Base-by-base conservation (phyloP, 2,329 filamentous ascomycete genomes). In the Aspergillus felis region DNA sequence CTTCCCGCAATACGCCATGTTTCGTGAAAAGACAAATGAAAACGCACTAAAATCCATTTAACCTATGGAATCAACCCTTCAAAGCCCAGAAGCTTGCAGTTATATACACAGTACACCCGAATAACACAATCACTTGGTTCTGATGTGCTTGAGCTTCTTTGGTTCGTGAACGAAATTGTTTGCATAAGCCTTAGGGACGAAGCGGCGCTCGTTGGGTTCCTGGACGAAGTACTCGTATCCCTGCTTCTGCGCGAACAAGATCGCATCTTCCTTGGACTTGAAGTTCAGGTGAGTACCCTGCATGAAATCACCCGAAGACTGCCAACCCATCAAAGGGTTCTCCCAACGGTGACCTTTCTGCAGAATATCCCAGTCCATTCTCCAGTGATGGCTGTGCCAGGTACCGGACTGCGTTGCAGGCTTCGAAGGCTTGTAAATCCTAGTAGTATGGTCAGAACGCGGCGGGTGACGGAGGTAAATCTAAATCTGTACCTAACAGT, bases 171-270 rank as follows among this genome's bases (percentile, higher is more conserved):
- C 73, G 77, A 97, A 99, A 81, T 97, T 96, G 78, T 96, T 95
- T 60, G 94, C 93, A 75, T 99, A 99, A 10, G 91, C 89, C 85
- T 99, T 99, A 60, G 92, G 90, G 17, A 86, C 80, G 68, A 97
- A 88, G 71, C 88, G 89, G 72, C 94, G 87, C 77, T 86, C 85
- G 71, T 97, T 95, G 38, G 94, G 93, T 79, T 97, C 94, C 81
- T 97, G 94, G 25, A 99, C 92, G 74, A 94, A 97, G 78, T 96
- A 99, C 74, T 99, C 93, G 74, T 99, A 99, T 38, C 95, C 94
- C 77, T 99, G 94, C 84, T 97, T 99, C 80, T 97, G 90, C 25
- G 95, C 94, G 72, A 99, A 99, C 58, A 83, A 81, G 69, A 99
- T 93, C 64, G 94, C 94, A 67, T 96, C 93, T 74, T 97, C 92